phyloP scores from a whole-genome alignment of 1,139 yeast species.

The Kazachstania sp. region DNA sequence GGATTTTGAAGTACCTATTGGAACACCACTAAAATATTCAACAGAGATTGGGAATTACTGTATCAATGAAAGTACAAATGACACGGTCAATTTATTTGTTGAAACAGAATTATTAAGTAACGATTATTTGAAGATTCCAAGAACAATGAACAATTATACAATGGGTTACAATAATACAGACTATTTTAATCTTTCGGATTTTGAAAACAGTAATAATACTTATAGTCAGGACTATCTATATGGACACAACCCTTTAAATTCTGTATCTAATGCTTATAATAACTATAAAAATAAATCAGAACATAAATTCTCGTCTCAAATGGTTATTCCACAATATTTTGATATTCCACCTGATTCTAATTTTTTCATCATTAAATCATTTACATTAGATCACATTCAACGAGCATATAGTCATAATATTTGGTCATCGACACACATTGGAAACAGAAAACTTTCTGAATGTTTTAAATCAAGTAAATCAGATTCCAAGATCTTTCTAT shows the following conservation, averaged over 20 bases:
- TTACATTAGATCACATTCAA: slow-evolving; percentile 40
- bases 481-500: slow-evolving; percentile 34
- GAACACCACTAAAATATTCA: slow-evolving; percentile 1
- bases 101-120: no score
- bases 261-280: no score
- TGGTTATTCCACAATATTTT: slow-evolving; percentile 11
- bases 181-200: background rate
- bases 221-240: no score
- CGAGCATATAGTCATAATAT: slow-evolving; percentile 43
- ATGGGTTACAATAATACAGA: background rate
- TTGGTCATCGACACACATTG: slow-evolving; percentile 55
- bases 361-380: slow-evolving; percentile 52
- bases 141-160: background rate
- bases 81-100: no score
- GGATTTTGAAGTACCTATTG: slow-evolving; percentile 18
- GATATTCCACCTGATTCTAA: slow-evolving; percentile 32
- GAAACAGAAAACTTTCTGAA: slow-evolving; percentile 44
- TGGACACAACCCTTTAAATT: no score
- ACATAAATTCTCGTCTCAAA: no score
- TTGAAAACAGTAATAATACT: no score
- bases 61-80: background rate
- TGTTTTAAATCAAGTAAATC: slow-evolving; percentile 29
- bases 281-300: no score
- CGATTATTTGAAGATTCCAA: no score
- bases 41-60: background rate